Evolutionary conservation across 106 monocot species (phyloP), one percentile per base, ranked within the genome.

Genomic region (Dioscorea alata): DNA sequence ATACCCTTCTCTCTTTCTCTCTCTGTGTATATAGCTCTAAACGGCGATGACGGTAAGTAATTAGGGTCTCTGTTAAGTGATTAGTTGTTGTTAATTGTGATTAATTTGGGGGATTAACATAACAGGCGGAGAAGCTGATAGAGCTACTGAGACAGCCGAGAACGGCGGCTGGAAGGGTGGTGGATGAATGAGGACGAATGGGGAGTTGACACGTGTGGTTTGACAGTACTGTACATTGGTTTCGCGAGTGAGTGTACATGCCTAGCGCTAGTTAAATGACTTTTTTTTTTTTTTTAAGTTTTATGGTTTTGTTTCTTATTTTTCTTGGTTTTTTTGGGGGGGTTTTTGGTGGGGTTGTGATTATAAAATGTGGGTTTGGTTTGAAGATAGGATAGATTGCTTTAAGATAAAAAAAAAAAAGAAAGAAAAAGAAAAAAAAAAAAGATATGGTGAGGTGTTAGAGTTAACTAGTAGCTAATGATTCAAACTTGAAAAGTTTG

Each of bases 121-220:
- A 42, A 6, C 66, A 89, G 89, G 89, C 89, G 58, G 89, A 89
- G 75, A 69, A 76, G 70, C 51, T 89, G 57, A 80, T 89, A 10
- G 69, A 75, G 48, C 62, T 89, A 18, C 60, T 89, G 14, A 63
- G 88, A 66, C 79, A 79, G 68, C 85, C 85, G 23, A 76, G 88
- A 69, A 35, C 74, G 34, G 74, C 34, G 49, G 65, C 33, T 31
- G 57, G 19, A 24, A 24, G 60, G 13, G 13, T 17, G 52, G 66
- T 12, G 50, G 33, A 60, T 8, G 42, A 42, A 6, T 42, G 10
- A 42, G 9, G 42, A 42, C 42, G 42, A 42, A 42, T 42, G 10
- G 42, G 42, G 42, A 10, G 42, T 42, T 42, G 42, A 42, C 42
- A 42, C 42, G 42, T 42, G 42, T 42, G 42, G 9, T 42, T 42